These are phyloP conservation scores for Lycium barbarum DNA, from an alignment of 257 asterid species.

Conservation along the genomic window DNA sequence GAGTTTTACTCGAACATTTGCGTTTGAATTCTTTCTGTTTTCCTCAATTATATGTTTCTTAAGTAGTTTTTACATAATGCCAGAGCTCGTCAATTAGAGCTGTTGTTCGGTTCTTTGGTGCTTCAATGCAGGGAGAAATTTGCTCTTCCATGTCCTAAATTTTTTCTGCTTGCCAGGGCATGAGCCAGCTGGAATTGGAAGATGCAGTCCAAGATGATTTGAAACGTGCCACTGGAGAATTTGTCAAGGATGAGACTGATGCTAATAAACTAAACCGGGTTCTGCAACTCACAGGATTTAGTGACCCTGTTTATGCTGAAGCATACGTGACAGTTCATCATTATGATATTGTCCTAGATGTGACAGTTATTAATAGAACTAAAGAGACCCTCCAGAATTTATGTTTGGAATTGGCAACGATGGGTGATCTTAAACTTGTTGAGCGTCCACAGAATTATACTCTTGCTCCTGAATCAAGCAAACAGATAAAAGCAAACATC, in stretches of 20 bases:
- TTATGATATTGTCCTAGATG: slow-evolving; percentile 93
- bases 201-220: slow-evolving; percentile 92
- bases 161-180: slow-evolving; percentile 60
- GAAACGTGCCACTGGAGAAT: slow-evolving; percentile 96
- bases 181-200: slow-evolving; percentile 96
- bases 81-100: not conserved
- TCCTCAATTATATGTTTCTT: not conserved
- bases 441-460: slow-evolving; percentile 98
- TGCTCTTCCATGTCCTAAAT: slow-evolving; percentile 20
- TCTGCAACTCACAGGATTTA: slow-evolving; percentile 93
- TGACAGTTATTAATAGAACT: slow-evolving; percentile 85
- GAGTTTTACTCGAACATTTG: not conserved
- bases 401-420: slow-evolving; percentile 93
- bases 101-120: not conserved
- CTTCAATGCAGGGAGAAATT: slow-evolving; percentile 8
- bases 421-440: slow-evolving; percentile 98
- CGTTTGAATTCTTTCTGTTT: not conserved
- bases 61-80: not conserved
- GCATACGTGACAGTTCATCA: slow-evolving; percentile 97
- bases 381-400: slow-evolving; percentile 94
- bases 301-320: slow-evolving; percentile 98
- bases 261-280: slow-evolving; percentile 86
- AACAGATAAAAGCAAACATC: slow-evolving; percentile 91
- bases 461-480: slow-evolving; percentile 89
- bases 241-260: slow-evolving; percentile 80